Base-by-base conservation (phyloP, 2,329 filamentous ascomycete genomes). In the Fusarium sp. region DNA sequence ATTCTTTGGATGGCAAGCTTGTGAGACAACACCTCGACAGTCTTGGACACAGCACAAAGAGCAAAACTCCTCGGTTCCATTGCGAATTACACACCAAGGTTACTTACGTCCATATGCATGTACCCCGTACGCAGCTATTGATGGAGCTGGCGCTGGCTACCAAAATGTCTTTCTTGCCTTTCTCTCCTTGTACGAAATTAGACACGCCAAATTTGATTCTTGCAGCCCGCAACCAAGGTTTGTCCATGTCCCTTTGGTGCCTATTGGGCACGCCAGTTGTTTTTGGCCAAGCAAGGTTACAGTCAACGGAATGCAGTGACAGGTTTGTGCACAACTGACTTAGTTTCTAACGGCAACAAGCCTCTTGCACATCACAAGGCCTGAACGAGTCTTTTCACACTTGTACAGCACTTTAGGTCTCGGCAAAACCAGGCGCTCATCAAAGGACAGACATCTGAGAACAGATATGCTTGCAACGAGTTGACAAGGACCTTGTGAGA, bases 281-380 rank as follows among this genome's bases (percentile, higher is more conserved):
- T 62, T 58, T 63, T 66, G 59, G 58, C 47, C 55, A 69, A 54
- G 43, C 35, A 69, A 69, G 52, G 50, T 69, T 61, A 50, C 61
- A 57, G 59, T 43, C 57, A 57, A 47, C 57, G 61, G 62, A 69
- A 66, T 66, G 57, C 44, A 67, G 66, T 60, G 65, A 64, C 52
- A 63, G 55, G 44, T 46, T 59, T 57, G 70, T 57, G 50, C 49
- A 48, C 63, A 26, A 60, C 60, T 73, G 38, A 57, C 64, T 57
- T 60, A 43, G 59, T 65, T 63, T 61, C 57, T 39, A 72, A 58
- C 66, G 68, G 65, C 52, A 71, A 66, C 59, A 71, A 64, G 70
- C 69, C 50, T 63, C 66, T 63, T 57, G 57, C 60, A 59, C 47
- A 70, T 50, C 47, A 57, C 42, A 59, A 42, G 55, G 37, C 54